A percentile compares a stretch with the other conserved stretches of the same genome.
These are phyloP conservation scores for Curvularia eragrostidis DNA, from an alignment of 2,329 filamentous ascomycete species.

Conservation along the genomic window DNA sequence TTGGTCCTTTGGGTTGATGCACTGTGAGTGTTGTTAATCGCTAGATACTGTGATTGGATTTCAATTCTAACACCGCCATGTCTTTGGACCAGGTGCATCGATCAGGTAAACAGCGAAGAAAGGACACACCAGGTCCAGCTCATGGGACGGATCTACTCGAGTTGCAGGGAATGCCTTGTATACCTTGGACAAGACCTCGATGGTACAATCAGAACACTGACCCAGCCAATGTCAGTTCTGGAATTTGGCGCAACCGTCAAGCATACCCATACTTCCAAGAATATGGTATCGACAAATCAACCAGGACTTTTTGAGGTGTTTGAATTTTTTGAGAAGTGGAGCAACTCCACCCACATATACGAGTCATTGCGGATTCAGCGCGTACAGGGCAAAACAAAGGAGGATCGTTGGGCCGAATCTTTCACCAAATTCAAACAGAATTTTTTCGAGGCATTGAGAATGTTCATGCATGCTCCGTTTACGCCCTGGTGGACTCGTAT, in stretches of 20 bases:
- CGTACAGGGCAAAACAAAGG: background rate
- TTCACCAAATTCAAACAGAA: background rate
- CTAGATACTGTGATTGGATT: background rate
- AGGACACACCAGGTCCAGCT: background rate
- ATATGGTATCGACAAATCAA: background rate
- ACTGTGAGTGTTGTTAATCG: slow-evolving; percentile 2
- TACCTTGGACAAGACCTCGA: slow-evolving; percentile 21
- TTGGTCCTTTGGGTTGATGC: slow-evolving; percentile 28
- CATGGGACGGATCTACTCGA: background rate
- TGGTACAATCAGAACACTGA: background rate
- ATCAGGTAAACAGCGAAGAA: background rate
- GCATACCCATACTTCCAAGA: no score
- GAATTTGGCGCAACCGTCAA: background rate
- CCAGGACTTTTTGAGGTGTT: background rate
- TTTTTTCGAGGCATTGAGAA: slow-evolving; percentile 18
- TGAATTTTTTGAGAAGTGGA: background rate
- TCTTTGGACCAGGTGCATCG: slow-evolving; percentile 14
- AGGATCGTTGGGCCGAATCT: background rate
- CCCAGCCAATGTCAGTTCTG: background rate
- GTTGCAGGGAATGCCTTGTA: slow-evolving; percentile 15
- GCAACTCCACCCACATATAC: background rate
- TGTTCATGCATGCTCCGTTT: slow-evolving; percentile 23
- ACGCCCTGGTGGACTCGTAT: slow-evolving; percentile 27
- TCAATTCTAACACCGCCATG: slow-evolving; percentile 8
- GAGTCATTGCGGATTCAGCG: background rate